Evolutionary conservation across 1,139 yeast genomes (phyloP), one percentile per base, ranked within the genome.

Genomic region (Candida mesenterica): DNA sequence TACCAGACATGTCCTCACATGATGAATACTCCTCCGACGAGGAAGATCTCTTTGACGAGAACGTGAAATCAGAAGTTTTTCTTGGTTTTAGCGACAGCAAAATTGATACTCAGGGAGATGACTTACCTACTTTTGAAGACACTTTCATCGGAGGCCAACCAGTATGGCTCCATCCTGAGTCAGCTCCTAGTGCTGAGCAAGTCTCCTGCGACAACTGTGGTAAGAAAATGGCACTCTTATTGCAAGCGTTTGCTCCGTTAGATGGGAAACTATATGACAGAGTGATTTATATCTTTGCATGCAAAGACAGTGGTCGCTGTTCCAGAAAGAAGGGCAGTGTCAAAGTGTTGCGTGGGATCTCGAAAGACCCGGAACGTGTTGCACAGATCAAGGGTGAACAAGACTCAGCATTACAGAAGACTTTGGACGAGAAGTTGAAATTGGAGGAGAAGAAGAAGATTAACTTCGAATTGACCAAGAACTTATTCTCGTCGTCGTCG

Each of bases 61-160:
- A 44, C 17, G 38, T 40, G 26, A 46, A 46, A 18, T 57, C 71
- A 1, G 50, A 59, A 13, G 74, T 68, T 4, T 68, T 65, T 33
- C 68, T 88, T 13, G 92, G 94, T 0, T 81, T 77, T 46, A 80
- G 79, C 7, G 96, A 77, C 59, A 68, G 63, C 27, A 72, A 61
- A 41, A 69, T 68, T 16, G 54, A 39, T 10, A 14, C 30, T 2
- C 48, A 49, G 8, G 42, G 36, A 7, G 45, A 39, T 5, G 53
- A 49, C 15, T 66, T 57, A 23, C 75, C 87, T 13, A 69, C 79
- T 0, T 55, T 79, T 3, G 88, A 82, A 44, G 96, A 87, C 50
- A 77, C 92, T 1, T 81, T 85, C 46, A 70, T 88, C 25, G 97
- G 97, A 1, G 92, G 94, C 0, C 66, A 71, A 38, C 95, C 94